Evolutionary conservation across 176 grass and related monocot genomes (phyloP), one percentile per base, ranked within the genome.

Genomic region (Carex scoparia): DNA sequence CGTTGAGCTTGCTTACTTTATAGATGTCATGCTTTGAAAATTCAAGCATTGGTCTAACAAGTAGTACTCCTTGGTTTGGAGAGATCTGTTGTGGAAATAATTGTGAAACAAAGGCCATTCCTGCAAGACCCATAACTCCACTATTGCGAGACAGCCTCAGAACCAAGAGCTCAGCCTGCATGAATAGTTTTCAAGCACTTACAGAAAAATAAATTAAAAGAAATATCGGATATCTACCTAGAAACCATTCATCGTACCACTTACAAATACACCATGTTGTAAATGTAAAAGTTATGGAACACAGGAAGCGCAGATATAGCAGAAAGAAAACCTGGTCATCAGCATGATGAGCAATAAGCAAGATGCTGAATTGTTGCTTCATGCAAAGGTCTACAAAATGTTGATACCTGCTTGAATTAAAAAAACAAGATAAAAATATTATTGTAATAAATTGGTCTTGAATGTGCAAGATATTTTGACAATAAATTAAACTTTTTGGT

Each of bases 11-110:
- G 4, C 89, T 91, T 77, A 98, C 95, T 88, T 91, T 94, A 83
- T 98, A 98, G 90, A 98, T 92, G 80, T 94, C 95, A 61, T 87
- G 60, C 90, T 98, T 98, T 64, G 92, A 94, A 86, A 98, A 94
- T 70, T 98, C 95, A 89, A 98, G 92, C 89, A 94, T 92, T 69
- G 95, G 95, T 3, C 95, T 85, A 70, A 98, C 93, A 87, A 98
- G 92, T 79, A 98, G 81, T 87, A 94, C 42, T 38, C 83, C 85
- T 79, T 88, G 37, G 70, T 87, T 83, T 70, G 65, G 65, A 69
- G 16, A 49, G 10, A 31, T 10, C n/a, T 10, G 1, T 35, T 69
- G 23, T 63, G 91, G 82, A 86, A 98, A 94, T 74, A 98, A 85
- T 40, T 98, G 93, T 54, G 92, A 92, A 63, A 94, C 68, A 82